Conservation (phyloP, 441 rosid genomes). For the Adansonia gregorii region DNA sequence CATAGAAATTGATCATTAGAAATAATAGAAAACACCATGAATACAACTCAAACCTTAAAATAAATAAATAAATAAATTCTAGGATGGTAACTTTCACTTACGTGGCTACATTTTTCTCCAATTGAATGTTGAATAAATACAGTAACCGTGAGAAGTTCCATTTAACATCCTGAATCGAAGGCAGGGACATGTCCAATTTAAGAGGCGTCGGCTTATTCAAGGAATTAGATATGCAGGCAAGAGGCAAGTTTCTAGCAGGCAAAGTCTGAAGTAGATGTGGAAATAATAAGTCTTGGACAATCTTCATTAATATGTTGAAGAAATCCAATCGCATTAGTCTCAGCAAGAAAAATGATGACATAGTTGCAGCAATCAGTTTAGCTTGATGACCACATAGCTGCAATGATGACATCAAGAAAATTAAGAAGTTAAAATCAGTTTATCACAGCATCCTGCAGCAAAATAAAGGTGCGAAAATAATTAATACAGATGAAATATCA, state of each 20-base stretch:
- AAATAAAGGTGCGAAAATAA: neutral
- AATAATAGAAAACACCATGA: slow-evolving; percentile 4
- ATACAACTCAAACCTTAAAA: slow-evolving; percentile 4
- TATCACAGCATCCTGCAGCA: slow-evolving; percentile 5
- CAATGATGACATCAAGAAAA: slow-evolving; percentile 29
- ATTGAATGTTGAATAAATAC: slow-evolving; percentile 82
- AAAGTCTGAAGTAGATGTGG: slow-evolving; percentile 43
- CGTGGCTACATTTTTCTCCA: slow-evolving; percentile 93
- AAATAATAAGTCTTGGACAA: slow-evolving; percentile 43
- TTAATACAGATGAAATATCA: slow-evolving; percentile 5
- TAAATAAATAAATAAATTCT: neutral
- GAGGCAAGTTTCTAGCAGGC: slow-evolving; percentile 45
- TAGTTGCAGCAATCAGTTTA: slow-evolving; percentile 44
- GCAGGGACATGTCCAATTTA: slow-evolving; percentile 69
- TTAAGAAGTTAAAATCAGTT: neutral
- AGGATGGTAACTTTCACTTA: slow-evolving; percentile 46
- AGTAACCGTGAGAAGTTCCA: slow-evolving; percentile 78
- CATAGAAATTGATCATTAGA: neutral
- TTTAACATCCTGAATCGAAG: slow-evolving; percentile 68
- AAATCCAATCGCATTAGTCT: slow-evolving; percentile 41
- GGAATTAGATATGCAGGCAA: slow-evolving; percentile 85
- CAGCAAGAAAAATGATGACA: slow-evolving; percentile 51
- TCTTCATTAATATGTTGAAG: slow-evolving; percentile 39
- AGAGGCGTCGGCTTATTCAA: slow-evolving; percentile 80
- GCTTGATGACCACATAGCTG: slow-evolving; percentile 56